phyloP scores from a whole-genome alignment of 306 rosid genomes.

The Erythrophleum fordii region DNA sequence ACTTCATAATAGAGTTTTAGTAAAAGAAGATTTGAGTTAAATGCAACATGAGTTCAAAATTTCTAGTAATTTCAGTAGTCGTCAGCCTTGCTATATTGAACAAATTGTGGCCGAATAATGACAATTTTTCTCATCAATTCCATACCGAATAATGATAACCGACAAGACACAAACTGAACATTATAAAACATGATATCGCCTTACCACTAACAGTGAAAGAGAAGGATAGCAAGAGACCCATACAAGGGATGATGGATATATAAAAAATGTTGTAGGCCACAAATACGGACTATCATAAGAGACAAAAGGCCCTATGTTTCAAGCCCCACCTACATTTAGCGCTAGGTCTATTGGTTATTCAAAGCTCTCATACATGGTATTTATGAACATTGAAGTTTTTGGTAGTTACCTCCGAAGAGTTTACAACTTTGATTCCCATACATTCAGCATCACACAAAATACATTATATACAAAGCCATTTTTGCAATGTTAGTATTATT shows the following conservation, averaged over 20 bases:
- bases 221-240: constrained; percentile 8
- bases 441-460: background rate
- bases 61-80: background rate
- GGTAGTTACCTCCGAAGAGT: background rate
- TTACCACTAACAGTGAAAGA: background rate
- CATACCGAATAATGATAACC: background rate
- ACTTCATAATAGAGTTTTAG: background rate
- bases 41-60: background rate
- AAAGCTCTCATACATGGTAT: background rate
- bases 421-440: background rate
- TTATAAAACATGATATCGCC: background rate
- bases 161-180: background rate
- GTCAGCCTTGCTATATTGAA: too few relatives aligned
- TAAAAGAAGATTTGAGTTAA: background rate
- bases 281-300: background rate
- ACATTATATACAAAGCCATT: background rate
- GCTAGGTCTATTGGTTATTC: background rate
- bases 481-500: background rate
- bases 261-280: constrained; percentile 16
- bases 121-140: background rate
- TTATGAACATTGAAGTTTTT: background rate
- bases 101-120: background rate
- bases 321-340: background rate
- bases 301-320: background rate
- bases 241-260: background rate